Evolutionary conservation across 805 yeast species (phyloP).

Genomic region (Yarrowia porcina): DNA sequence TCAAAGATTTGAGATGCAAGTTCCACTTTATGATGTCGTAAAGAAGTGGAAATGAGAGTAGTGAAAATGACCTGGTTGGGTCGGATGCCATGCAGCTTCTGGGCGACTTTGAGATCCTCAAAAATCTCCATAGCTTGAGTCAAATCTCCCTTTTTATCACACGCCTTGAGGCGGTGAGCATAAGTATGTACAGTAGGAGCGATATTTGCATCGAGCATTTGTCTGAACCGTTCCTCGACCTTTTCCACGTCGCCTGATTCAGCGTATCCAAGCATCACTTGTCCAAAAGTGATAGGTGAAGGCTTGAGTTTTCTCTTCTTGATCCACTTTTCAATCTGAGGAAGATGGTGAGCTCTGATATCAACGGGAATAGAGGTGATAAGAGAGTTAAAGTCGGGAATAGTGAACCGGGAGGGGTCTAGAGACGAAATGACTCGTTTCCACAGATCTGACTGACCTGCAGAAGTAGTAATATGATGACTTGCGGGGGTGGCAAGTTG

Average conservation of each 20-base stretch:
- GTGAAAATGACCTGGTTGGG: conserved; percentile 21
- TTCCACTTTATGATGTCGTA: conserved; percentile 17
- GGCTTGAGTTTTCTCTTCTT: background rate
- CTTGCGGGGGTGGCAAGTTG: background rate
- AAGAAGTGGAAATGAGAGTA: conserved; percentile 2
- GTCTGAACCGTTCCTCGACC: background rate
- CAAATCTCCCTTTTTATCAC: conserved; percentile 1
- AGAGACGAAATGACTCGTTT: background rate
- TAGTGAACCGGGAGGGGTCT: background rate
- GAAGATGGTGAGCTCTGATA: conserved; percentile 6
- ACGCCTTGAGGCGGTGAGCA: conserved; percentile 22
- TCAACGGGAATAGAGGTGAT: conserved; percentile 14
- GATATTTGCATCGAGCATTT: background rate
- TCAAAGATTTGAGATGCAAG: conserved; percentile 23
- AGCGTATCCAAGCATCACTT: conserved; percentile 22
- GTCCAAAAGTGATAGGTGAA: background rate
- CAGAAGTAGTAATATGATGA: background rate
- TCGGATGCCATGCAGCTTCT: background rate
- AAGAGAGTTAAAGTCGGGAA: conserved; percentile 16
- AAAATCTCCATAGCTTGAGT: conserved; percentile 4
- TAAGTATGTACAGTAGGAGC: conserved; percentile 3
- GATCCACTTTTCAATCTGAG: background rate
- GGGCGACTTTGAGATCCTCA: background rate
- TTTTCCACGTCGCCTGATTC: conserved; percentile 5
- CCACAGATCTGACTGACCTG: background rate